Base-by-base conservation (phyloP, 2,329 filamentous ascomycete species). In the Coleophoma crateriformis region DNA sequence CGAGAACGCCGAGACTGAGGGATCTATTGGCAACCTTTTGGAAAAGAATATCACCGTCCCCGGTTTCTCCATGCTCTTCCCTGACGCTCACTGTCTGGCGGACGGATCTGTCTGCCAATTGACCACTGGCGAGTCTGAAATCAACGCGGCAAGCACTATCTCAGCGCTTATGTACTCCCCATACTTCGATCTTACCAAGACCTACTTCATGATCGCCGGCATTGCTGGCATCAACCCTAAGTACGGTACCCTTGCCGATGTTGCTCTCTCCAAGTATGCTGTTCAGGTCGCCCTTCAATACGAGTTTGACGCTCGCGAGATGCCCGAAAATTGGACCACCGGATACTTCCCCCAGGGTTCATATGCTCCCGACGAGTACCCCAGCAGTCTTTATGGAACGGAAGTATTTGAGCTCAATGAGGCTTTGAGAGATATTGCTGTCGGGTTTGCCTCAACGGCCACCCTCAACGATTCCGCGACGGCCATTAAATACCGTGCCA, bases 221-320 rank as follows among this genome's bases (percentile, higher is more conserved):
- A 90, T 91, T 54, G 86, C 82, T 2, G 87, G 87, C n/a, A 74
- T 88, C 40, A 89, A 81, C 64, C 87, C 87, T 1, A 78, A 83
- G 53, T 68, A 80, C 22, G 81, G 76, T 19, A 88, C 86, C 0
- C 72, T 87, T 4, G 81, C 78, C 41, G 77, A 78, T 38, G 85
- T 88, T 0, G 83, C 84, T 1, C 79, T 91, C 48, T 78, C 82
- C 35, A 77, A 79, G 19, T 91, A 82, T 61, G 79, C 85, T 0
- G 76, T 90, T 5, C 87, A 90, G 62, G 85, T 89, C 3, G 85
- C 82, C 0, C 71, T 90, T 47, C 86, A 90, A 64, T 87, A 89
- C 56, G 87, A 90, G 65, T 79, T 90, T 53, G 86, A 90, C 58
- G 70, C 78, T 1, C 78, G 86, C 33, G 85, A 88, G 53, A 78